Base-by-base conservation (phyloP, 2,329 filamentous ascomycete species). In the Colletotrichum sp. region DNA sequence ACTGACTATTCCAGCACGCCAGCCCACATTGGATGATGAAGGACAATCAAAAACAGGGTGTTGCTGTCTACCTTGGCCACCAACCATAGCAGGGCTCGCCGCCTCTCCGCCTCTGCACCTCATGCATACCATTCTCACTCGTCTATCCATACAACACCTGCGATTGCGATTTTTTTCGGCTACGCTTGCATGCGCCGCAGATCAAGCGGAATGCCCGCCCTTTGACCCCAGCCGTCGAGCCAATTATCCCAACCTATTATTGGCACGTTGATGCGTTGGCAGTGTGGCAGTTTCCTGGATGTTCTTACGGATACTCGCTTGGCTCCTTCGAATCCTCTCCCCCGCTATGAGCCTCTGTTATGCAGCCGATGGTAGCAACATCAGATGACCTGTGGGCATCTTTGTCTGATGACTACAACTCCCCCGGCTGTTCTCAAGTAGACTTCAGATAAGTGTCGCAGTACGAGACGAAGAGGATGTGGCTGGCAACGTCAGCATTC, bases 241-340 rank as follows among this genome's bases (percentile, higher is more conserved):
- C 21, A 34, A 55, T 58, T 70, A 43, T 36, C 16, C 34, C 26
- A 60, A 15, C 32, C 58, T 34, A 16, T 30, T 69, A 26, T 62
- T 70, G 43, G 34, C 52, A 28, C 58, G 55, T 68, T 75, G 73
- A 75, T 73, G 73, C 69, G 70, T 48, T 64, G 73, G 73, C 64
- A 16, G n/a, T 66, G 28, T 60, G 34, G 58, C 58, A 48, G 26
- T 66, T 21, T 55, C n/a, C 56, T 43, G 38, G 38, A 43, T 43
- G 38, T n/a, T 43, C 38, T n/a, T 43, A 18, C 38, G 18, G 38
- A 43, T 60, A 18, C 43, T 36, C 34, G 26, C 61, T 15, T 12
- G 34, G 26, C 24, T 60, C 60, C 67, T 60, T 34, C 58, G 48
- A 62, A 43, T 28, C 67, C 48, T 58, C 34, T 21, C 26, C 16